Conservation (phyloP, 192 early-diverging fungal species). For the Coemansia sp. region DNA sequence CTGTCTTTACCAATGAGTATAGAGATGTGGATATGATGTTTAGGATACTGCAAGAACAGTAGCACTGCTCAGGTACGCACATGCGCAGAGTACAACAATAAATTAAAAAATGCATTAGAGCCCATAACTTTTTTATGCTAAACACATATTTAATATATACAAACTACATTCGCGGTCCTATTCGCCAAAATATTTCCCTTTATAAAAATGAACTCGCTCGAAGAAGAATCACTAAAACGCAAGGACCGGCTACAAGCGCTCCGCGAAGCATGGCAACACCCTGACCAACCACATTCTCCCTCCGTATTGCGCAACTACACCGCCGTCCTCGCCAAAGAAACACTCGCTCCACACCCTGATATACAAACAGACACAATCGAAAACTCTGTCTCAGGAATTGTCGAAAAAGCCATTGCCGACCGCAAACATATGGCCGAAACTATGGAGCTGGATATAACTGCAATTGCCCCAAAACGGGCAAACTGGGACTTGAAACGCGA, state of each 20-base stretch:
- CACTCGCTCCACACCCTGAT: not conserved
- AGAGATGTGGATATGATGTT: too few relatives aligned
- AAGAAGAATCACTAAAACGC: conserved; percentile 61
- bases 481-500: conserved; percentile 92
- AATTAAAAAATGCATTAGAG: too few relatives aligned
- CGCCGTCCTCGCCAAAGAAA: not conserved
- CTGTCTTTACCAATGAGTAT: too few relatives aligned
- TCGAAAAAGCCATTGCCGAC: conserved; percentile 17
- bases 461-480: conserved; percentile 79
- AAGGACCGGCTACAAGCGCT: conserved; percentile 67
- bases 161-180: too few relatives aligned
- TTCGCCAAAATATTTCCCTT: not conserved
- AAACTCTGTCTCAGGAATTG: conserved; percentile 1
- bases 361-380: not conserved
- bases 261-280: conserved; percentile 27
- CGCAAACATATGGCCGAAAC: conserved; percentile 5
- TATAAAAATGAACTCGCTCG: conserved; percentile 43
- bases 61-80: too few relatives aligned
- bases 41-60: too few relatives aligned
- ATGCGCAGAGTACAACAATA: too few relatives aligned
- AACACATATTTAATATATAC: too few relatives aligned
- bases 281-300: not conserved
- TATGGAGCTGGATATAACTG: conserved; percentile 61
- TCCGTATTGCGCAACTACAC: not conserved
- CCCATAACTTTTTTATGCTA: too few relatives aligned